Evolutionary conservation across 352 stramenopile genomes (phyloP).

Genomic region (Phytopythium delawarense): DNA sequence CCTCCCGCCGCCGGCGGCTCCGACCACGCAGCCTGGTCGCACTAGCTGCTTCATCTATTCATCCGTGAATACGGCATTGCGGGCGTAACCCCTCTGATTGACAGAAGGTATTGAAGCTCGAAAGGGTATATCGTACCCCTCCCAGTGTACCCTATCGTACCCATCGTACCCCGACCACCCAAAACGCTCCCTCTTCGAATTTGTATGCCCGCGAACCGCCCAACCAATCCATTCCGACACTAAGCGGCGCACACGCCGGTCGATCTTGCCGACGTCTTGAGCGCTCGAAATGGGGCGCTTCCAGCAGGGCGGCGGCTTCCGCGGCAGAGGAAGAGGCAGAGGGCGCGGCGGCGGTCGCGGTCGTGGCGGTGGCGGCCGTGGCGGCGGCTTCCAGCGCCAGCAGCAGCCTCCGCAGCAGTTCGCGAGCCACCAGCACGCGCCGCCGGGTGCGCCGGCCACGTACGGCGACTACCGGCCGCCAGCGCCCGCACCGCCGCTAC

Average conservation of each 20-base stretch:
- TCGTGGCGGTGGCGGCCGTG: conserved; percentile 10
- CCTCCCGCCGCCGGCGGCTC: conserved; percentile 6
- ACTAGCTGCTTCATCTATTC: not conserved
- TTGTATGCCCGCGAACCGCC: not conserved
- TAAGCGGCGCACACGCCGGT: not conserved
- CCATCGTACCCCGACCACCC: not conserved
- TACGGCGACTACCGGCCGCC: conserved; percentile 4
- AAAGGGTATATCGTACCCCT: not conserved
- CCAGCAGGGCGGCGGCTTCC: conserved; percentile 14
- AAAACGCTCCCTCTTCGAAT: not conserved
- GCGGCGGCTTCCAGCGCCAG: conserved; percentile 15
- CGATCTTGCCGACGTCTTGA: not conserved
- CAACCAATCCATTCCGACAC: conserved; percentile 1
- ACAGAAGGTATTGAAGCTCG: too few species aligned
- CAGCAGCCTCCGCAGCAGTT: conserved; percentile 6
- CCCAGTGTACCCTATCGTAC: not conserved
- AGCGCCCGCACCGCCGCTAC: conserved; percentile 1
- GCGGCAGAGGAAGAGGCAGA: conserved; percentile 26
- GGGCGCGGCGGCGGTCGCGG: conserved; percentile 23
- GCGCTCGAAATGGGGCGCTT: conserved; percentile 19
- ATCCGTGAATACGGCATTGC: too few species aligned
- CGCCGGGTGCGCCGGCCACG: not conserved
- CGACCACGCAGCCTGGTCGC: not conserved
- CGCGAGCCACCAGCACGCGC: conserved; percentile 5
- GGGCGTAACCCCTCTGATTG: too few species aligned